phyloP scores from a whole-genome alignment of 2,329 filamentous ascomycete species.

The Aureobasidium sp. region DNA sequence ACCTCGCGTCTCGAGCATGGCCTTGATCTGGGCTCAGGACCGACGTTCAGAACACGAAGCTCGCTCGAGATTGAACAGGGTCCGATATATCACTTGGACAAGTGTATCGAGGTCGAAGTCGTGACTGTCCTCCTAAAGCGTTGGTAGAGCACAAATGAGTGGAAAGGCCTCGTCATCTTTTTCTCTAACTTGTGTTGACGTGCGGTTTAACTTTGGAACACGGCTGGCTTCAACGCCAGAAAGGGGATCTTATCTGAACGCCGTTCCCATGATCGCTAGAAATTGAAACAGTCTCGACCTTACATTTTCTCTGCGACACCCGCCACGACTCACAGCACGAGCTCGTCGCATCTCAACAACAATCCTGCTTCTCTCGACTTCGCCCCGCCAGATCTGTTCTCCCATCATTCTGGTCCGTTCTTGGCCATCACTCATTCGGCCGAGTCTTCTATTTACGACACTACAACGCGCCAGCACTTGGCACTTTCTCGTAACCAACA shows the following conservation, averaged over 20 bases:
- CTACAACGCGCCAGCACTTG: too few species aligned
- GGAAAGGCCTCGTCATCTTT: not conserved
- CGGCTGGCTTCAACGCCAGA: not conserved
- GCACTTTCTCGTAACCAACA: not conserved
- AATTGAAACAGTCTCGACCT: too few species aligned
- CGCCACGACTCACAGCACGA: too few species aligned
- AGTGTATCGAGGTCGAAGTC: too few species aligned
- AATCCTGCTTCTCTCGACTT: not conserved
- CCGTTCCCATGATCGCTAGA: not conserved
- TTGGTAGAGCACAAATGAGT: too few species aligned
- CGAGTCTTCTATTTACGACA: not conserved
- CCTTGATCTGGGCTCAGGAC: rapidly evolving
- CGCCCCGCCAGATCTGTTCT: not conserved
- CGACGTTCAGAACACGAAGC: too few species aligned
- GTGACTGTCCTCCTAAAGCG: too few species aligned
- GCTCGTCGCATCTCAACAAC: too few species aligned
- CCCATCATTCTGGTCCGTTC: not conserved
- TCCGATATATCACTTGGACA: too few species aligned
- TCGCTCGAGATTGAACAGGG: too few species aligned
- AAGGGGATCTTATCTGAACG: not conserved
- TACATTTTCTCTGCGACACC: too few species aligned
- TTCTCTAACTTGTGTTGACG: not conserved
- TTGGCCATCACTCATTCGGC: not conserved
- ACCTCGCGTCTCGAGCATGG: too few species aligned
- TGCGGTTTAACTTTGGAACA: not conserved